These are phyloP conservation scores for button mushroom (Agaricus bisporus) DNA, from an alignment of 768 basidiomycete genomes.

Conservation along the genomic window DNA sequence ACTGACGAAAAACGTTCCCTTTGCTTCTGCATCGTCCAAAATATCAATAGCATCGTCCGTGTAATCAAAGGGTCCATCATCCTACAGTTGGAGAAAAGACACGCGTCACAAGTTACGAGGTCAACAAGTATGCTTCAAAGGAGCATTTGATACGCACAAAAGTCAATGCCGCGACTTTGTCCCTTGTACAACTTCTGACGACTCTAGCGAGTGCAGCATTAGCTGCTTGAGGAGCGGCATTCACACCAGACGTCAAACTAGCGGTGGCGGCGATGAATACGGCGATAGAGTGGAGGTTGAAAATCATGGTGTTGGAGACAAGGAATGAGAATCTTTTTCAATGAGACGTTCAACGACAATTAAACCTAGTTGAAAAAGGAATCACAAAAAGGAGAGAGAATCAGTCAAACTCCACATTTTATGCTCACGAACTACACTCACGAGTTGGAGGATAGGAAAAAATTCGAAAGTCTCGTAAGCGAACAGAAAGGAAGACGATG, in stretches of 20 bases:
- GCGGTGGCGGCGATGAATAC: background rate
- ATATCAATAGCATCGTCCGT: slow-evolving; percentile 26
- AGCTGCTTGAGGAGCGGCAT: background rate
- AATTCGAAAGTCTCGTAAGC: background rate
- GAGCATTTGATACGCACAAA: background rate
- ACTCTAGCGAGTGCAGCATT: background rate
- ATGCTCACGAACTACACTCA: no score
- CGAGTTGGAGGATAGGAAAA: background rate
- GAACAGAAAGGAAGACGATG: no score
- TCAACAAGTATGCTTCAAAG: background rate
- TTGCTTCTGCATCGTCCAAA: slow-evolving; percentile 22
- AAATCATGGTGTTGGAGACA: no score
- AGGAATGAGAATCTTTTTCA: no score
- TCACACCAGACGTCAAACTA: background rate
- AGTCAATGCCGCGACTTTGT: background rate
- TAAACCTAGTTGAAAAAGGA: no score
- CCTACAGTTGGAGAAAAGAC: background rate
- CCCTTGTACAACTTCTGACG: background rate
- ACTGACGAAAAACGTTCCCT: slow-evolving; percentile 39
- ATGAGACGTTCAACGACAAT: no score
- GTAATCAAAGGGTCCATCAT: slow-evolving; percentile 16
- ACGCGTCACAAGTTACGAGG: background rate
- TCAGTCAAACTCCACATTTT: no score
- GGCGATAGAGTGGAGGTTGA: background rate
- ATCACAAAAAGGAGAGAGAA: no score